Conservation (phyloP, 768 basidiomycete genomes). For the Tubosaeta sp. region DNA sequence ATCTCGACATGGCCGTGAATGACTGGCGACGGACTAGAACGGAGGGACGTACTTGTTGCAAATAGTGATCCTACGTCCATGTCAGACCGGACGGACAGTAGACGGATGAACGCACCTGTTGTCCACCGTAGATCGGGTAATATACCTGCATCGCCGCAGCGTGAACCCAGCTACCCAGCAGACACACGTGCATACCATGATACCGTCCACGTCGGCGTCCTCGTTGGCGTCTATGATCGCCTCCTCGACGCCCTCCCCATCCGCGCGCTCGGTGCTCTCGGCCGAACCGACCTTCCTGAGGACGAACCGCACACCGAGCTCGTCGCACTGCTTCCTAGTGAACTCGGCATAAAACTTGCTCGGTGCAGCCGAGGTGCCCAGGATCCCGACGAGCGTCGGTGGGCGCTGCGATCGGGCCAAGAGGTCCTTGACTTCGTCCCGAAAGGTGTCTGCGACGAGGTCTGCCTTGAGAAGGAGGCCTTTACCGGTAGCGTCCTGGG, state of each 20-base stretch:
- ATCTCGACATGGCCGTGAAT: conserved; percentile 43
- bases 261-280: conserved; percentile 41
- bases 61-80: conserved; percentile 76
- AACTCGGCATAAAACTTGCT: conserved; percentile 86
- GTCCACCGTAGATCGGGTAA: conserved; percentile 91
- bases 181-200: conserved; percentile 67
- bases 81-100: conserved; percentile 1
- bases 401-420: conserved; percentile 35
- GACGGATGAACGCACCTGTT: conserved; percentile 54
- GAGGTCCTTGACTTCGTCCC: conserved; percentile 58
- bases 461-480: conserved; percentile 80
- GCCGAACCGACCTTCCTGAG: conserved; percentile 58
- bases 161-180: neutral
- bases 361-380: conserved; percentile 78
- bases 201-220: conserved; percentile 79
- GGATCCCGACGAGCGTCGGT: conserved; percentile 86
- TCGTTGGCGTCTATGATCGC: conserved; percentile 95
- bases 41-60: conserved; percentile 69
- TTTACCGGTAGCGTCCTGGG: conserved; percentile 43
- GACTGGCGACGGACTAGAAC: too few species aligned
- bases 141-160: conserved; percentile 58
- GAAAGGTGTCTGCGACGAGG: conserved; percentile 65
- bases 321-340: conserved; percentile 86
- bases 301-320: conserved; percentile 83
- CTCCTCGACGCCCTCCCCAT: conserved; percentile 91